A percentile compares a stretch with the other conserved stretches of the same genome.
These are phyloP conservation scores for Bidens hawaiensis DNA, from an alignment of 140 eudicot species.

Conservation along the genomic window DNA sequence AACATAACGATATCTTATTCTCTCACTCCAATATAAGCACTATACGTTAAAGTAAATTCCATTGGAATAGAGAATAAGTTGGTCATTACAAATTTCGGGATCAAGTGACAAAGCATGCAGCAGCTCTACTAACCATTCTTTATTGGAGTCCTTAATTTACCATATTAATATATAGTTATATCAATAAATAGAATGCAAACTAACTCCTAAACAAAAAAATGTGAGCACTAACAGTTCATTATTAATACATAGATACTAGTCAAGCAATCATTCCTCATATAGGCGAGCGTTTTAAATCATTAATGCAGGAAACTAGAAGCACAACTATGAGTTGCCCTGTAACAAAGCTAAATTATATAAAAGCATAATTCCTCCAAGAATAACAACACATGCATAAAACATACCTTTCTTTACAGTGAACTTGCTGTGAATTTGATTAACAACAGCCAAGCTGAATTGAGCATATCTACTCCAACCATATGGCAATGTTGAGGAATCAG, in stretches of 20 bases:
- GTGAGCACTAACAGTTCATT: neutral
- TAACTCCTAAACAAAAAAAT: too few relatives aligned
- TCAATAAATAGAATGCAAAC: neutral
- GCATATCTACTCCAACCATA: constrained; percentile 98
- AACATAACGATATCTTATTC: neutral
- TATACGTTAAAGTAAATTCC: neutral
- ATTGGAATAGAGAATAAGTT: neutral
- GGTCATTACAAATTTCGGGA: neutral
- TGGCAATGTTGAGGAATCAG: constrained; percentile 68
- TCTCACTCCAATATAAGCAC: neutral
- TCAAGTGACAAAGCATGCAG: neutral
- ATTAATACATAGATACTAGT: neutral
- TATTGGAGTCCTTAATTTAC: neutral
- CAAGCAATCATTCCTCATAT: neutral
- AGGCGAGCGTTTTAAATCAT: neutral
- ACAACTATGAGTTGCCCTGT: neutral
- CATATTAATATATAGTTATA: neutral
- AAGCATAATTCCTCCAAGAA: neutral
- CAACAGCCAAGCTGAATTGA: constrained; percentile 79
- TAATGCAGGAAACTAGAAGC: neutral
- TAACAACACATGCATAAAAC: neutral
- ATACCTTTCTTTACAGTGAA: constrained; percentile 69
- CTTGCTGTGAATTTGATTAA: constrained; percentile 66
- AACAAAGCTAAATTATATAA: neutral
- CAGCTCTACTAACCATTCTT: neutral